Conservation (phyloP, 2,329 filamentous ascomycete genomes). For the Fusarium lateritium region DNA sequence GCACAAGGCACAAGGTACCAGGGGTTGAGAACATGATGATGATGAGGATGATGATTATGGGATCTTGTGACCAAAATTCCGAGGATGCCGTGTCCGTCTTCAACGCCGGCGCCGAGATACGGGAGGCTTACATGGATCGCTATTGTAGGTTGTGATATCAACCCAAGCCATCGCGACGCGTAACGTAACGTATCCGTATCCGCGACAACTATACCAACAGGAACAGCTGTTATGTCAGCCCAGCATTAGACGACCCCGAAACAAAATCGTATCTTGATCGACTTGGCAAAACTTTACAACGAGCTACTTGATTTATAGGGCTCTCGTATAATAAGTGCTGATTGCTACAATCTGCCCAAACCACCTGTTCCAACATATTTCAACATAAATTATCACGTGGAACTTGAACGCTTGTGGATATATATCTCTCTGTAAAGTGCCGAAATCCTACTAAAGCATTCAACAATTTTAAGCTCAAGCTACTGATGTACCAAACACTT, state of each 20-base stretch:
- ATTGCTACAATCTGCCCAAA: neutral
- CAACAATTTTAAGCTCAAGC: constrained; percentile 1
- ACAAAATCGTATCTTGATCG: constrained; percentile 14
- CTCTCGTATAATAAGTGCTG: constrained; percentile 6
- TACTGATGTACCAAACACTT: neutral
- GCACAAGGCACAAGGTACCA: constrained; percentile 36
- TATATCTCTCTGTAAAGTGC: constrained; percentile 2
- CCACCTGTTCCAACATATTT: neutral
- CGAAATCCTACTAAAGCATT: neutral
- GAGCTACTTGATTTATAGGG: constrained; percentile 6
- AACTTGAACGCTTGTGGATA: neutral
- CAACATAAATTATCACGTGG: neutral
- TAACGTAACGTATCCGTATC: constrained; percentile 41
- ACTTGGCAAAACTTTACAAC: neutral
- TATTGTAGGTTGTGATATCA: constrained; percentile 7
- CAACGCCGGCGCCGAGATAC: neutral
- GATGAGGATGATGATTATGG: constrained; percentile 24
- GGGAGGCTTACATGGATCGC: neutral
- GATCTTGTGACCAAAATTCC: constrained; percentile 20
- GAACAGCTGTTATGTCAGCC: constrained; percentile 17
- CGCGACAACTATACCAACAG: constrained; percentile 1
- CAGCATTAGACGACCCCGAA: constrained; percentile 12
- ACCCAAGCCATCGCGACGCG: constrained; percentile 26
- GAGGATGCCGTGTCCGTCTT: constrained; percentile 17
- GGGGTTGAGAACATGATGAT: constrained; percentile 27